Conservation (phyloP, 2,329 filamentous ascomycete genomes). For the Bretziella fagacearum region DNA sequence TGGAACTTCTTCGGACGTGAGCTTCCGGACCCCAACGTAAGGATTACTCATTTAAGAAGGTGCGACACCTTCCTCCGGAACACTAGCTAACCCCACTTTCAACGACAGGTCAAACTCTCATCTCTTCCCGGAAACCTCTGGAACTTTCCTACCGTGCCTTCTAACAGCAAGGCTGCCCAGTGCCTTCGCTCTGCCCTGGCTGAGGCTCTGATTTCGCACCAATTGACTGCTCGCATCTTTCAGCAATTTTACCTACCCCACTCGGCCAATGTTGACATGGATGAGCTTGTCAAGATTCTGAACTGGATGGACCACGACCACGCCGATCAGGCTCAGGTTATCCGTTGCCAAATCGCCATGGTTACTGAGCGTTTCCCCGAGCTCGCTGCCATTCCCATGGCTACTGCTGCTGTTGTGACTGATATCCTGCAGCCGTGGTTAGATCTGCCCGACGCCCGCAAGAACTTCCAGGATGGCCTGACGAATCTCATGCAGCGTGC, state of each 20-base stretch:
- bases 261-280: conserved; percentile 8
- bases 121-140: conserved; percentile 10
- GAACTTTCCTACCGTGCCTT: conserved; percentile 9
- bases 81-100: conserved; percentile 9
- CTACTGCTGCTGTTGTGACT: neutral
- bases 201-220: conserved; percentile 12
- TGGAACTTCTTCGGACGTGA: conserved; percentile 14
- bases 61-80: neutral
- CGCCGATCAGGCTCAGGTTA: conserved; percentile 12
- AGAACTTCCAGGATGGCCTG: conserved; percentile 12
- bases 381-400: conserved; percentile 2
- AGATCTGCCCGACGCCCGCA: conserved; percentile 2
- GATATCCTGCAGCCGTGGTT: conserved; percentile 12
- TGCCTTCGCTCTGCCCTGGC: conserved; percentile 11
- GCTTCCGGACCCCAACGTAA: conserved; percentile 6
- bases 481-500: conserved; percentile 11
- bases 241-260: conserved; percentile 12
- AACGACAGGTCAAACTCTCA: conserved; percentile 7
- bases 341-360: conserved; percentile 13
- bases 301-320: conserved; percentile 13
- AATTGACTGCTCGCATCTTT: conserved; percentile 12
- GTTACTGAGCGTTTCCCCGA: conserved; percentile 13
- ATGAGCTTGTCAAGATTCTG: conserved; percentile 10
- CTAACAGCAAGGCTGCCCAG: conserved; percentile 13
- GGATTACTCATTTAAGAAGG: neutral